Conservation (phyloP, 163 green algal genomes). For the Chlamydomonas reinhardtii region DNA sequence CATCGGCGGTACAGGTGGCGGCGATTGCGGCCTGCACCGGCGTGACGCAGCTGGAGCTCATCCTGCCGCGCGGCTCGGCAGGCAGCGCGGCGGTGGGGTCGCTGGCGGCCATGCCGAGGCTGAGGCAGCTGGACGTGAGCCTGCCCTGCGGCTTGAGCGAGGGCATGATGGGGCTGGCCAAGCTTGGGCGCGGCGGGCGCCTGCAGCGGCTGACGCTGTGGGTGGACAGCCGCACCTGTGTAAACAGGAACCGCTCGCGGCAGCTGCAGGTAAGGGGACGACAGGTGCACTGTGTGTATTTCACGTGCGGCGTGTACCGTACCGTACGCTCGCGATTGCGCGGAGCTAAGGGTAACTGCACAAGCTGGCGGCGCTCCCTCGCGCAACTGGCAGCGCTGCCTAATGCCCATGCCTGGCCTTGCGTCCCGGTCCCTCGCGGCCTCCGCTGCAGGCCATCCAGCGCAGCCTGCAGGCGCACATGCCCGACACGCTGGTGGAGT, state of each 20-base stretch:
- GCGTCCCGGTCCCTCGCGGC: not conserved
- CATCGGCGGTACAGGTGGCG: not conserved
- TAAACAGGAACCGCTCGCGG: not conserved
- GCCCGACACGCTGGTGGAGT: conserved; percentile 47
- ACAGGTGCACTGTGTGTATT: not conserved
- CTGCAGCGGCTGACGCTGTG: conserved; percentile 44
- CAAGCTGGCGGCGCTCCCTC: too few species aligned
- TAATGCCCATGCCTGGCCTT: too few species aligned
- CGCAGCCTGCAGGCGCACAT: conserved; percentile 41
- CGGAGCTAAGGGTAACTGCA: too few species aligned
- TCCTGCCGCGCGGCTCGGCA: conserved; percentile 23
- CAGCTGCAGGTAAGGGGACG: conserved; percentile 37
- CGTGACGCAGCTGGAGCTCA: conserved; percentile 37
- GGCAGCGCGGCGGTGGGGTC: conserved; percentile 2
- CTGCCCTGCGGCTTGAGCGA: conserved; percentile 34
- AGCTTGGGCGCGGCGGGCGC: conserved; percentile 1
- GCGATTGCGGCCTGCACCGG: conserved; percentile 12
- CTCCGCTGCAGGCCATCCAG: conserved; percentile 24
- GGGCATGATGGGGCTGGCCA: conserved; percentile 36
- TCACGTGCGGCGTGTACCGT: too few species aligned
- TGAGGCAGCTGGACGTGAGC: conserved; percentile 27
- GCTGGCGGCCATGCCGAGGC: not conserved
- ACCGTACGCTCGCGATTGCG: too few species aligned
- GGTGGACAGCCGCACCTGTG: conserved; percentile 33
- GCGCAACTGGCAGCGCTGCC: too few species aligned